A percentile compares a stretch with the other conserved stretches of the same genome.
Evolutionary conservation across 768 basidiomycete species (phyloP).

Genomic region (Clathrus columnatus): DNA sequence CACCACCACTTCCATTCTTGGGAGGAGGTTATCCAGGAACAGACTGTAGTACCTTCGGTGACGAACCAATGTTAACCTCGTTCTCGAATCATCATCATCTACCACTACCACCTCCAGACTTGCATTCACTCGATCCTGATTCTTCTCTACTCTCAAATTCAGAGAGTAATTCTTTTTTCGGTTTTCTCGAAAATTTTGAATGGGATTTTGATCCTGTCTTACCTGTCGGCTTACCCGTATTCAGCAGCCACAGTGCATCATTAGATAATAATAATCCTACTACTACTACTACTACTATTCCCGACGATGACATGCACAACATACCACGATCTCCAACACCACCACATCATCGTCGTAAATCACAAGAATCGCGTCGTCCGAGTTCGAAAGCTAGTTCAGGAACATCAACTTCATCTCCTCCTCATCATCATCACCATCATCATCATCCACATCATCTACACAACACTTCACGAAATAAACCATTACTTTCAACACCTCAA

Average conservation of each 20-base stretch:
- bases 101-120: slow-evolving; percentile 23
- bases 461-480: slow-evolving; percentile 37
- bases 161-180: slow-evolving; percentile 71
- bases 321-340: slow-evolving; percentile 10
- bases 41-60: too few species aligned
- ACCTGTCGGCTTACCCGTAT: slow-evolving; percentile 14
- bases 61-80: neutral
- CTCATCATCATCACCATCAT: slow-evolving; percentile 12
- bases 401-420: slow-evolving; percentile 29
- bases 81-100: too few species aligned
- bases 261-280: slow-evolving; percentile 11
- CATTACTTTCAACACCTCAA: slow-evolving; percentile 73
- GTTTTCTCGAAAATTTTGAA: slow-evolving; percentile 71
- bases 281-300: neutral
- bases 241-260: slow-evolving; percentile 3
- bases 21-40: too few species aligned
- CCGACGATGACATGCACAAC: slow-evolving; percentile 2
- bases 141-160: slow-evolving; percentile 55
- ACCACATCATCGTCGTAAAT: slow-evolving; percentile 13
- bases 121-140: neutral
- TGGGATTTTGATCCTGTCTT: slow-evolving; percentile 51
- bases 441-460: slow-evolving; percentile 16
- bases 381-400: slow-evolving; percentile 43
- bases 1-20: neutral
- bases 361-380: slow-evolving; percentile 20